Evolutionary conservation across 2,329 filamentous ascomycete species (phyloP), one percentile per base, ranked within the genome.

Genomic region (Diplodia scrobiculata): DNA sequence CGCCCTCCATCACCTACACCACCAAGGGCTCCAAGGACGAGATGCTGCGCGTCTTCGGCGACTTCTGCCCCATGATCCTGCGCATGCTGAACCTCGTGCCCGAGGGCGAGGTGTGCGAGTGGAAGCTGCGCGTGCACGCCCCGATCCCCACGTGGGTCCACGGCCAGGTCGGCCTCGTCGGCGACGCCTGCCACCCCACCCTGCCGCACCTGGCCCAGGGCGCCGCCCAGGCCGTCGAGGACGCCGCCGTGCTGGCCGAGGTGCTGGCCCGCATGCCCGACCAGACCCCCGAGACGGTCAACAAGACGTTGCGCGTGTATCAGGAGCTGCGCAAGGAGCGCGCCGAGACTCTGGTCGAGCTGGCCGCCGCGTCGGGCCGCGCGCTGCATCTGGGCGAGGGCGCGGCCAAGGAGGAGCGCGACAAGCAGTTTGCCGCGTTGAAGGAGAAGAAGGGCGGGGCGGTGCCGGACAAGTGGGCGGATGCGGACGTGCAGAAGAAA

Each of bases 41-140:
- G 13, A 89, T 90, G 86, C 72, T 89, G 68, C 73, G 80, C 1
- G 83, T 87, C 0, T 90, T 84, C 71, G 74, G 74, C 1, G 84
- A 85, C 66, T 90, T 88, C 73, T 87, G 84, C 66, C 86, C 86
- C 1, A 82, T 83, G 72, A 81, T 89, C 2, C 83, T 84, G 68
- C 80, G 82, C 25, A 84, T 89, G 83, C 78, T 89, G 14, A 79
- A 86, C 67, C 78, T 86, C 17, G 86, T 88, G 0, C 86, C 86
- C 0, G 83, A 86, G 53, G 86, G 86, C n/a, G 86, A 87, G 69
- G 83, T 90, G 5, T 85, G 86, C 69, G 87, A 90, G 73, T 90
- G 87, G 85, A 87, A 86, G 69, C 77, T 90, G 52, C 79, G 86
- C 29, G 83, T 86, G 4, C 86, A 89, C 71, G 82, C 84, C 45